A percentile compares a stretch with the other conserved stretches of the same genome.
Conservation (phyloP, 345 rosid genomes). For the Sonneratia alba region DNA sequence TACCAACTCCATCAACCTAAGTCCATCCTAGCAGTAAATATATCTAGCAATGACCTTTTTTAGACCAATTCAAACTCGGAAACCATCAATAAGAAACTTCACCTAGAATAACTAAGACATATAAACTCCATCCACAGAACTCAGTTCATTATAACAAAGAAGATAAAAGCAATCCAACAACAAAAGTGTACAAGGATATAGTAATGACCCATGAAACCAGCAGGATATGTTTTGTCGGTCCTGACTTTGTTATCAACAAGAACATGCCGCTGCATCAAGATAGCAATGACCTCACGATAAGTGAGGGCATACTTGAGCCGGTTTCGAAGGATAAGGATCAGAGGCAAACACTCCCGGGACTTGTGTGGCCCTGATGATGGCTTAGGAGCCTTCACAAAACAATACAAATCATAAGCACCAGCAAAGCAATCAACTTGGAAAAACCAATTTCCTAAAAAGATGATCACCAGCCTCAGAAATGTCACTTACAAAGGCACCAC, state of each 20-base stretch:
- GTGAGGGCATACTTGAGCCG: constrained; percentile 6
- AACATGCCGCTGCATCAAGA: constrained; percentile 7
- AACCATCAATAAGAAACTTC: too few relatives aligned
- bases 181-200: not conserved
- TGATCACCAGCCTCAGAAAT: not conserved
- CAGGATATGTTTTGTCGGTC: constrained; percentile 4
- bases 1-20: too few relatives aligned
- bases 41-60: too few relatives aligned
- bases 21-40: too few relatives aligned
- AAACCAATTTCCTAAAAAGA: not conserved
- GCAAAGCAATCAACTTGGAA: not conserved
- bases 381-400: not conserved
- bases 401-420: not conserved
- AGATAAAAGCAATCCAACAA: not conserved
- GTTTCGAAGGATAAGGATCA: constrained; percentile 3
- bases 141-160: not conserved
- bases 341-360: constrained; percentile 5
- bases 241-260: constrained; percentile 7
- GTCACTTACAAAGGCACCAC: constrained; percentile 8
- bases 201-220: constrained; percentile 7
- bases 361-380: constrained; percentile 9
- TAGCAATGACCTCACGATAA: constrained; percentile 1
- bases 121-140: not conserved
- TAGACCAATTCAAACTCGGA: too few relatives aligned
- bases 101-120: too few relatives aligned